Percentiles rank a stretch among this genome's conserved stretches.
Evolutionary conservation across 2,329 filamentous ascomycete genomes (phyloP).

Genomic region (Biscogniauxia marginata): DNA sequence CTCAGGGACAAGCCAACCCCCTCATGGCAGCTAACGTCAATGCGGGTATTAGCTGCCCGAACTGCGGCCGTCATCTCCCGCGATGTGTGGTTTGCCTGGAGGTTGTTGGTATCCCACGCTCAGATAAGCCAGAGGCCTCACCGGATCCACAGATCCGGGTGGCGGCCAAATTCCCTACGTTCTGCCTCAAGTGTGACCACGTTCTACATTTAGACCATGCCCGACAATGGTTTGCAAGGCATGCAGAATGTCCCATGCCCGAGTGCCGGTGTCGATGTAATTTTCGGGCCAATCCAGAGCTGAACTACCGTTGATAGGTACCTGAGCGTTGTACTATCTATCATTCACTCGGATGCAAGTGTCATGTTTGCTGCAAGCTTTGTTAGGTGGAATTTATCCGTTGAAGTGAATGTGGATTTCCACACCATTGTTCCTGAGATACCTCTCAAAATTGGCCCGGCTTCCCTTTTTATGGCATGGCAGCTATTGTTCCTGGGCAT

Average conservation of each 20-base stretch:
- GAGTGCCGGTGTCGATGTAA: slow-evolving; percentile 67
- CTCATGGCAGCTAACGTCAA: slow-evolving; percentile 57
- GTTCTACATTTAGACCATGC: slow-evolving; percentile 67
- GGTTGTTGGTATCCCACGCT: slow-evolving; percentile 62
- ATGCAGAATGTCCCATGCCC: slow-evolving; percentile 66
- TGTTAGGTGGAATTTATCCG: background rate
- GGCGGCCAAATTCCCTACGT: slow-evolving; percentile 63
- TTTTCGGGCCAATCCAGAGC: slow-evolving; percentile 58
- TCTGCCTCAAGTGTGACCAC: slow-evolving; percentile 67
- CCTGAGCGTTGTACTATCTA: background rate
- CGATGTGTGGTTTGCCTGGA: slow-evolving; percentile 68
- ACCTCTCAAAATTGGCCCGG: no score
- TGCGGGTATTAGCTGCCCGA: slow-evolving; percentile 63
- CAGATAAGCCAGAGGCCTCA: slow-evolving; percentile 54
- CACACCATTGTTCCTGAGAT: no score
- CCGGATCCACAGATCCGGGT: slow-evolving; percentile 45
- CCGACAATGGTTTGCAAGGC: slow-evolving; percentile 63
- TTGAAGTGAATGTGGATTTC: background rate
- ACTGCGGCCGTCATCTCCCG: slow-evolving; percentile 65
- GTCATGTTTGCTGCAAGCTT: background rate
- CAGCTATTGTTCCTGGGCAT: no score
- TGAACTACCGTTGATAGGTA: slow-evolving; percentile 52
- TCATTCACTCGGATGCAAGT: background rate
- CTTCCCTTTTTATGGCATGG: no score
- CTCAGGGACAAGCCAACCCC: slow-evolving; percentile 44